Base-by-base conservation (phyloP, 1,139 yeast genomes). In the Taphrina pruni region DNA sequence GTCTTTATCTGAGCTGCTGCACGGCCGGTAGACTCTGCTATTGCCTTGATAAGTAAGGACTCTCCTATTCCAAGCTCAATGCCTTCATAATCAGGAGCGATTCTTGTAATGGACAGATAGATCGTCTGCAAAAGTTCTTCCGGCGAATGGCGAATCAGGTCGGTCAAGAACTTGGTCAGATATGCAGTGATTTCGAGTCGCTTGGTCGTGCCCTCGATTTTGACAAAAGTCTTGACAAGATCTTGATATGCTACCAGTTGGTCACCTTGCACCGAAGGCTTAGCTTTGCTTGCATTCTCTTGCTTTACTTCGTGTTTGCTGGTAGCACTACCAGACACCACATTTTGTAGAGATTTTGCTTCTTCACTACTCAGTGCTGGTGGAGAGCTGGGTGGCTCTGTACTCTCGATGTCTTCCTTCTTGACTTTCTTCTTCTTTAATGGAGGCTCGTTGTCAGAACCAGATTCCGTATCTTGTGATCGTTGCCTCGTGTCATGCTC, bases 41-140 rank as follows among this genome's bases (percentile, higher is more conserved):
- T 86, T 0, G 99, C 95, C 76, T 93, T 94, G 76, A 92, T 86
- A 52, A 94, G 81, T 20, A 94, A 78, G 0, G 95, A 87, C 77
- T 94, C 99, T 14, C 99, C 99, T 2, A 94, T 83, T 5, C 71
- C 71, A 32, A 70, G 41, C 61, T 66, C 99, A 71, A 93, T 81
- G 52, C 95, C 97, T 75, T 91, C 97, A 76, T 94, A 94, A 76
- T 94, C 99, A 0, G 99, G 99, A 0, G 98, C 97, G 17, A 94
- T 81, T 69, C 95, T 81, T 77, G 93, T 93, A 76, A 93, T 92
- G 78, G 66, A 58, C 11, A 69, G 58, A 70, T 72, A 74, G 6
- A 73, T 71, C 2, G 75, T 70, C 8, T 75, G 72, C 6, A 69
- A 32, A 12, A 74, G 56, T 11, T 73, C 65, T 1, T 65, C 66